phyloP scores from a whole-genome alignment of 1,284 basidiomycete species.

The Marasmius oreades region DNA sequence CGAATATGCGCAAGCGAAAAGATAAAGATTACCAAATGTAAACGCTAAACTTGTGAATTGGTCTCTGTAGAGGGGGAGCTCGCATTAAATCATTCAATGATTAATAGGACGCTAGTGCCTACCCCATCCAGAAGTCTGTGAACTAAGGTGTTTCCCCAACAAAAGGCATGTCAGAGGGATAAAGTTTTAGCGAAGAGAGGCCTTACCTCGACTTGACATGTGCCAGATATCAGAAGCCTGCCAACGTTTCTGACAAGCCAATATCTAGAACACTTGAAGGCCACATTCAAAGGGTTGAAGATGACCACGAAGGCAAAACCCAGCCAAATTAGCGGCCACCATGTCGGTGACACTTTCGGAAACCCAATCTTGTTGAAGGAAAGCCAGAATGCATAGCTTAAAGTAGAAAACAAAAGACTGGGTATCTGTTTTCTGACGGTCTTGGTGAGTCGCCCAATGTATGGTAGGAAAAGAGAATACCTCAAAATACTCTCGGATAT shows the following conservation, averaged over 20 bases:
- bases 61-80: slow-evolving; percentile 49
- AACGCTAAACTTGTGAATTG: slow-evolving; percentile 80
- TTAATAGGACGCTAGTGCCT: slow-evolving; percentile 4
- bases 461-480: slow-evolving; percentile 30
- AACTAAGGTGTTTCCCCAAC: slow-evolving; percentile 44
- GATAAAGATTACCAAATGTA: slow-evolving; percentile 70
- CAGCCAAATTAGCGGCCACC: slow-evolving; percentile 89
- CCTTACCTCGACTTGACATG: slow-evolving; percentile 70
- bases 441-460: background rate
- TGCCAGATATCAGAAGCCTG: slow-evolving; percentile 68
- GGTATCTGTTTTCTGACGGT: slow-evolving; percentile 56
- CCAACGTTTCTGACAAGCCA: slow-evolving; percentile 75
- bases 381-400: slow-evolving; percentile 84
- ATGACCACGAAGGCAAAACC: slow-evolving; percentile 58
- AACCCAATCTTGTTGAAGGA: slow-evolving; percentile 68
- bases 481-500: slow-evolving; percentile 82
- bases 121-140: slow-evolving; percentile 83
- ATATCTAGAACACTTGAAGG: slow-evolving; percentile 64
- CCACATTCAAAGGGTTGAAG: slow-evolving; percentile 74
- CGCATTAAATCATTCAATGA: background rate
- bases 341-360: slow-evolving; percentile 44
- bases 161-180: background rate
- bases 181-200: background rate
- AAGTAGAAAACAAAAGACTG: slow-evolving; percentile 69
- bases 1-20: slow-evolving; percentile 71